Conservation (phyloP, 2,329 filamentous ascomycete genomes). For the Cadophora luteo-olivacea region DNA sequence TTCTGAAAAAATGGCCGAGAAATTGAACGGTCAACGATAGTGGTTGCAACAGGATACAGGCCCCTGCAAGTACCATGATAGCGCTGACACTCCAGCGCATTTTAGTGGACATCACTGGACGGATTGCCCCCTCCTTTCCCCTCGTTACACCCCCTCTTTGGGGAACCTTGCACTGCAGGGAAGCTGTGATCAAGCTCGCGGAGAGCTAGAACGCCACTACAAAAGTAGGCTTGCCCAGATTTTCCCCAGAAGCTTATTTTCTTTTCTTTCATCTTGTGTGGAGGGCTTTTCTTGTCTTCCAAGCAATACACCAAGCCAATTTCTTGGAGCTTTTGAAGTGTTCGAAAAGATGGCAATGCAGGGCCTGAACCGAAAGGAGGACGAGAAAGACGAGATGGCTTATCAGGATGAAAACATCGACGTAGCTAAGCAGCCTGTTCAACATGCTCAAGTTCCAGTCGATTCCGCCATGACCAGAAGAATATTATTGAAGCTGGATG, state of each 20-base stretch:
- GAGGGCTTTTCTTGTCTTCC: neutral
- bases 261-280: neutral
- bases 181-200: neutral
- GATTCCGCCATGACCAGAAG: slow-evolving; percentile 47
- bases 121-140: neutral
- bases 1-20: slow-evolving; percentile 3
- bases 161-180: slow-evolving; percentile 8
- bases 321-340: neutral
- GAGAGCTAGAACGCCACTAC: slow-evolving; percentile 11
- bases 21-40: neutral
- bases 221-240: slow-evolving; percentile 18
- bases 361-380: slow-evolving; percentile 10
- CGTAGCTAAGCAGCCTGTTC: slow-evolving; percentile 17
- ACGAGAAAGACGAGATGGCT: slow-evolving; percentile 22
- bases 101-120: neutral
- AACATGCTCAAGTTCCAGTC: neutral
- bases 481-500: slow-evolving; percentile 60
- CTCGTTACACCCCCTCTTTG: neutral
- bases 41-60: neutral
- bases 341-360: slow-evolving; percentile 8
- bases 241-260: slow-evolving; percentile 18
- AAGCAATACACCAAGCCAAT: neutral
- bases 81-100: slow-evolving; percentile 6
- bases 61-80: neutral
- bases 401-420: slow-evolving; percentile 26